Evolutionary conservation across 2,329 filamentous ascomycete species (phyloP), one percentile per base, ranked within the genome.

Genomic region (Scorias spongiosa): DNA sequence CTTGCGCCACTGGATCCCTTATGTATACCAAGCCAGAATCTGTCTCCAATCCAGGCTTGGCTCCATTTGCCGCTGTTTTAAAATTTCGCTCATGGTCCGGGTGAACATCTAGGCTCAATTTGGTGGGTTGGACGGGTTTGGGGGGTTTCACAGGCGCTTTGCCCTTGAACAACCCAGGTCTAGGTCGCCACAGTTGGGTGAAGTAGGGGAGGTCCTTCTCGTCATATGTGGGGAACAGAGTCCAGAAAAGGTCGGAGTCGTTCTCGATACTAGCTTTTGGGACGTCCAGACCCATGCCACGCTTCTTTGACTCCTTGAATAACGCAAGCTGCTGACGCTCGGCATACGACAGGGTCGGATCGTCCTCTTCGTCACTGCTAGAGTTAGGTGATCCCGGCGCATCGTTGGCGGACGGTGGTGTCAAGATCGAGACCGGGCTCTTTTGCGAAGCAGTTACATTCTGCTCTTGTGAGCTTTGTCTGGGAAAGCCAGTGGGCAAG

Each of bases 11-110:
- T 10, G 68, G 63, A 20, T 73, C 74, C 46, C 77, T 70, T 40
- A 76, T 74, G 39, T 78, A 74, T 17, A 59, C 56, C 10, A 70
- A 59, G n/a, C 57, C 42, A 40, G 51, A 51, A 15, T 47, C 50
- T n/a, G 57, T 50, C 44, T 70, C 66, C 7, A 67, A 62, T 10
- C 63, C 61, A 26, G 66, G 63, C 51, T 75, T 72, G 34, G 68
- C 52, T 17, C 46, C 46, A 41, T 53, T 66, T 12, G 61, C 51
- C 0, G 77, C 72, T n/a, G 89, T 76, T 44, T 80, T 78, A 60
- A 96, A 98, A 20, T 75, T 71, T 53, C 87, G 86, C 61, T 93
- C 85, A 51, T 93, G 84, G 54, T 96, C 91, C 40, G 76, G 73
- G 2, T 84, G 82, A 29, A 96, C 68, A 48, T 98, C 91, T 11